These are phyloP conservation scores for Trematosphaeria pertusa DNA, from an alignment of 2,329 filamentous ascomycete species.

Conservation along the genomic window DNA sequence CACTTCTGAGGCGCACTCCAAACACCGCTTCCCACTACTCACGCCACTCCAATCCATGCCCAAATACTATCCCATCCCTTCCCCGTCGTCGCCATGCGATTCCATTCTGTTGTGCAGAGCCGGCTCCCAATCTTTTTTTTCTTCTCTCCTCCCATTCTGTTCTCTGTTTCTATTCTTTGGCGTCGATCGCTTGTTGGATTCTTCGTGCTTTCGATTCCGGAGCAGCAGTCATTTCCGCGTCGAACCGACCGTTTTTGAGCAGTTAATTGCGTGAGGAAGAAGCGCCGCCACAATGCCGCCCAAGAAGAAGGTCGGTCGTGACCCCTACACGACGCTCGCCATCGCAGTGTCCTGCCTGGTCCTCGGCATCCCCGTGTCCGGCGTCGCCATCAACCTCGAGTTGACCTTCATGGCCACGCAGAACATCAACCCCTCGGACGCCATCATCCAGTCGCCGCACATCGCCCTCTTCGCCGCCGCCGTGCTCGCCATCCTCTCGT, in stretches of 20 bases:
- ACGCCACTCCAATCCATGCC: not conserved
- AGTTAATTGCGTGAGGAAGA: not conserved
- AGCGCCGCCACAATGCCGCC: not conserved
- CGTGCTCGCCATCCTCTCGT: conserved; percentile 6
- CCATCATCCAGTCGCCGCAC: conserved; percentile 9
- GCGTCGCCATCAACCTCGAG: conserved; percentile 12
- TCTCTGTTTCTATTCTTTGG: not conserved
- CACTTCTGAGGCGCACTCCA: not conserved
- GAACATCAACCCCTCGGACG: conserved; percentile 1
- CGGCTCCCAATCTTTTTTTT: not conserved
- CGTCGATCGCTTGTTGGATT: not conserved
- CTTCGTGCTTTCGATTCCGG: not conserved
- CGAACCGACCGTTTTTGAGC: not conserved
- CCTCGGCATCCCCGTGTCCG: conserved; percentile 10
- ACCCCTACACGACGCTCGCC: conserved; percentile 9
- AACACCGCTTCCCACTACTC: not conserved
- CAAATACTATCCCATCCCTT: not conserved
- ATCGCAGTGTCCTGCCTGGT: conserved; percentile 8
- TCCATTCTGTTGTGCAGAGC: not conserved
- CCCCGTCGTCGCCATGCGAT: not conserved
- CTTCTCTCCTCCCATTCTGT: not conserved
- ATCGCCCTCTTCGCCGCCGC: conserved; percentile 14
- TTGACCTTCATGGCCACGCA: conserved; percentile 6
- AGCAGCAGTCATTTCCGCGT: not conserved
- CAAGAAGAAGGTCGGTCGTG: not conserved